These are phyloP conservation scores for Aspergillus sp. DNA, from an alignment of 2,329 filamentous ascomycete species.

Conservation along the genomic window DNA sequence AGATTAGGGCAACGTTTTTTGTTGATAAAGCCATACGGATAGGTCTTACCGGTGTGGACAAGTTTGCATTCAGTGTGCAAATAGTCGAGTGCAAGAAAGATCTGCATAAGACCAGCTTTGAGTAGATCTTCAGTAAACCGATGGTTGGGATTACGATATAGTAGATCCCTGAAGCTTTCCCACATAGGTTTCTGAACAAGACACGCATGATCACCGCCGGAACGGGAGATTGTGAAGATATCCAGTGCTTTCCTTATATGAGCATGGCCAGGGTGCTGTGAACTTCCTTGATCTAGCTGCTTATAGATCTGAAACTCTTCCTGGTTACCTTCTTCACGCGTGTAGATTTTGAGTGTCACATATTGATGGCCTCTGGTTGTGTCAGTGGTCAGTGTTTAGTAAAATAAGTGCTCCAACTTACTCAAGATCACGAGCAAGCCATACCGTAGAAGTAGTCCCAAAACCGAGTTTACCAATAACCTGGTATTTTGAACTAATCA, in stretches of 20 bases:
- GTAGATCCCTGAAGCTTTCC: constrained; percentile 43
- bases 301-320: constrained; percentile 32
- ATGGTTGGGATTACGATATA: constrained; percentile 36
- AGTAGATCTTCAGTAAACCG: constrained; percentile 42
- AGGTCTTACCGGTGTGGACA: constrained; percentile 44
- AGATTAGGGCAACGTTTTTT: not conserved
- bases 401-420: constrained; percentile 7
- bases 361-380: constrained; percentile 22
- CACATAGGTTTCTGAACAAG: constrained; percentile 39
- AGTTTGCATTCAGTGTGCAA: constrained; percentile 46
- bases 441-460: constrained; percentile 30
- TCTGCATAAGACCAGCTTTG: constrained; percentile 35
- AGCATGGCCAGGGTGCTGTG: constrained; percentile 26
- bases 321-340: constrained; percentile 16
- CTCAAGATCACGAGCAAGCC: constrained; percentile 32
- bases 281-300: constrained; percentile 24
- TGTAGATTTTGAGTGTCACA: constrained; percentile 27
- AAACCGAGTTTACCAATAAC: constrained; percentile 34
- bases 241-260: constrained; percentile 33
- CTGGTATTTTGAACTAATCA: constrained; percentile 29
- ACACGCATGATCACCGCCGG: constrained; percentile 28
- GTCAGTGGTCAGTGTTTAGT: constrained; percentile 9
- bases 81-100: constrained; percentile 44
- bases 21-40: not conserved
- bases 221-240: constrained; percentile 31